Evolutionary conservation across 257 asterid species (phyloP), one percentile per base, ranked within the genome.

Genomic region (Solanum microdontum): DNA sequence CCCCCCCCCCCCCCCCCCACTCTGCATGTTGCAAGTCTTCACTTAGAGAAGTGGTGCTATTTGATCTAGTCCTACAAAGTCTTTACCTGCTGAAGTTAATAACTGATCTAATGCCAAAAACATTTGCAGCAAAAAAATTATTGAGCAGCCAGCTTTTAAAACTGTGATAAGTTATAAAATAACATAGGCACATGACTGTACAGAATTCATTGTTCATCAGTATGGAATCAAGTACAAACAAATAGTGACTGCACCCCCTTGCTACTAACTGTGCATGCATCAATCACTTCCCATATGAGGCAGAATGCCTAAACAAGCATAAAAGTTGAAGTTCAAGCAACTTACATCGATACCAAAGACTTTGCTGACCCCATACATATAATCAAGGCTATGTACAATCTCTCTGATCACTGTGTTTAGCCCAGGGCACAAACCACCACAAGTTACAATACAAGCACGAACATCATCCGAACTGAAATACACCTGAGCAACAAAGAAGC

Each of bases 401-500:
- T 94, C 97, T 92, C 97, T 91, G 91, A 93, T 94, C 88, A 94
- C 97, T 1, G 97, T 94, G 92, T 94, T 93, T 77, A 94, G 90
- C 36, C 97, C 97, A 4, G 97, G 97, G 88, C 97, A 94, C 84
- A 94, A 90, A 80, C 95, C 97, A 77, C 97, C 97, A 88, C 97
- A 94, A 69, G 95, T 94, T 91, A 94, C 97, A 60, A 94, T 93
- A 87, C 95, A 94, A 80, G 97, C 97, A 89, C 33, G 83, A 87
- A 93, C 97, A 85, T 93, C 95, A 70, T 90, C 94, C 40, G 95
- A 86, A 87, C 90, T 87, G 90, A 94, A 94, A 83, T 89, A 91
- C 66, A 94, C 95, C 97, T 93, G 91, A 37, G 60, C 84, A 88
- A 84, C 82, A 86, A 77, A 5, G 24, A 85, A 85, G 86, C 48